These are phyloP conservation scores for Kurtzmaniella fragi DNA, from an alignment of 805 yeast species.

Conservation along the genomic window DNA sequence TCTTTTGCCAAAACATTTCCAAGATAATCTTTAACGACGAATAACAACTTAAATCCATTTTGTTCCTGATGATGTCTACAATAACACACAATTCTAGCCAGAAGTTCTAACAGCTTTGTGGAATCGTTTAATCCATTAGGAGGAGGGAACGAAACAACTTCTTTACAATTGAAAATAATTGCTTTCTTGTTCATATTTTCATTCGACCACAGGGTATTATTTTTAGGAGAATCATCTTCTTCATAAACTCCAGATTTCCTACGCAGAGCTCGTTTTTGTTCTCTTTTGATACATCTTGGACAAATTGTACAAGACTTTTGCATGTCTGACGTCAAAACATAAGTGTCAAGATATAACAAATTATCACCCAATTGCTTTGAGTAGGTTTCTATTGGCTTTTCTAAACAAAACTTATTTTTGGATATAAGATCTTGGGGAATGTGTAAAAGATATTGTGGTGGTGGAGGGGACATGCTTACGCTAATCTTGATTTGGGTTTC, in stretches of 20 bases:
- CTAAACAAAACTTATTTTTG: constrained; percentile 75
- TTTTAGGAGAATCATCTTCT: constrained; percentile 21
- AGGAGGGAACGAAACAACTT: constrained; percentile 69
- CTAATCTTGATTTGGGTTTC: constrained; percentile 90
- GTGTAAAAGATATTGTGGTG: constrained; percentile 66
- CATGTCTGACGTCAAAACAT: constrained; percentile 59
- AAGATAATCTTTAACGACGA: constrained; percentile 57
- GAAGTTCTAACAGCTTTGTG: constrained; percentile 40
- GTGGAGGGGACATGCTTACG: constrained; percentile 68
- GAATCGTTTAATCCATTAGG: constrained; percentile 40
- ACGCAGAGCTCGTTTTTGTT: constrained; percentile 89
- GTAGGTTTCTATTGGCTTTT: constrained; percentile 43
- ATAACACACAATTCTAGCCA: constrained; percentile 86
- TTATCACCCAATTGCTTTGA: constrained; percentile 40
- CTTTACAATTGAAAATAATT: constrained; percentile 86
- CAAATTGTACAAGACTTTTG: constrained; percentile 67
- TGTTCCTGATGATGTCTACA: constrained; percentile 92
- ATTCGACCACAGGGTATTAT: constrained; percentile 69
- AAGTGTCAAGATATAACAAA: constrained; percentile 68
- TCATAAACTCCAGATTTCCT: constrained; percentile 59
- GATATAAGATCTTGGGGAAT: constrained; percentile 85
- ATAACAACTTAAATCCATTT: constrained; percentile 74
- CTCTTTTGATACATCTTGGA: constrained; percentile 84
- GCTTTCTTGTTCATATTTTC: constrained; percentile 73
- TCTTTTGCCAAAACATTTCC: constrained; percentile 69